Evolutionary conservation across 768 basidiomycete species (phyloP).

Genomic region (Candolleomyces efflorescens): DNA sequence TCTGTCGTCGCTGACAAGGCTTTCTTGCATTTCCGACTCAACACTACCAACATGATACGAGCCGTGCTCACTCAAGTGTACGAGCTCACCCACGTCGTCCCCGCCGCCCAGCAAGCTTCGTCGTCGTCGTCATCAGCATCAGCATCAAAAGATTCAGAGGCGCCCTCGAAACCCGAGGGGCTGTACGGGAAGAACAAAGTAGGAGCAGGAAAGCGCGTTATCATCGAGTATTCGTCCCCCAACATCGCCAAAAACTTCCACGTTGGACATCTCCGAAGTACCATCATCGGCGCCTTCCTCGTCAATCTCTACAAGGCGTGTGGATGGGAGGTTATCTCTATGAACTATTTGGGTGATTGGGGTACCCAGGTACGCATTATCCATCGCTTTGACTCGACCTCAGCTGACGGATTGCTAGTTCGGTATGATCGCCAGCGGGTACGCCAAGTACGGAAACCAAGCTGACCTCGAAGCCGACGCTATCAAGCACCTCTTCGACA

Average conservation of each 20-base stretch:
- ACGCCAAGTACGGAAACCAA: conserved; percentile 85
- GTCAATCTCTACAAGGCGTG: conserved; percentile 86
- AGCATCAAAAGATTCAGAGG: too few relatives aligned
- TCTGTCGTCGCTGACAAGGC: conserved; percentile 66
- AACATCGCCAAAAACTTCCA: conserved; percentile 99
- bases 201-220: conserved; percentile 76
- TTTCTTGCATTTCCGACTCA: conserved; percentile 80
- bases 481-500: conserved; percentile 90
- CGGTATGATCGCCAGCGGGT: conserved; percentile 87
- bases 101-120: conserved; percentile 33
- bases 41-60: conserved; percentile 58
- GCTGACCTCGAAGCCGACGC: conserved; percentile 82
- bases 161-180: conserved; percentile 17
- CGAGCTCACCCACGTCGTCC: conserved; percentile 57
- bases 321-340: conserved; percentile 86
- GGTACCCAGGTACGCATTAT: conserved; percentile 77
- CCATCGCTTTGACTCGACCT: too few relatives aligned
- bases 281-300: conserved; percentile 98
- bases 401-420: too few relatives aligned
- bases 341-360: conserved; percentile 99
- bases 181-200: conserved; percentile 77
- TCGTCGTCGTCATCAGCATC: not conserved
- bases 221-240: conserved; percentile 93
- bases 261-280: conserved; percentile 92
- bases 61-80: conserved; percentile 72